Conservation (phyloP, 2,329 filamentous ascomycete species). For the Xylaria multiplex region DNA sequence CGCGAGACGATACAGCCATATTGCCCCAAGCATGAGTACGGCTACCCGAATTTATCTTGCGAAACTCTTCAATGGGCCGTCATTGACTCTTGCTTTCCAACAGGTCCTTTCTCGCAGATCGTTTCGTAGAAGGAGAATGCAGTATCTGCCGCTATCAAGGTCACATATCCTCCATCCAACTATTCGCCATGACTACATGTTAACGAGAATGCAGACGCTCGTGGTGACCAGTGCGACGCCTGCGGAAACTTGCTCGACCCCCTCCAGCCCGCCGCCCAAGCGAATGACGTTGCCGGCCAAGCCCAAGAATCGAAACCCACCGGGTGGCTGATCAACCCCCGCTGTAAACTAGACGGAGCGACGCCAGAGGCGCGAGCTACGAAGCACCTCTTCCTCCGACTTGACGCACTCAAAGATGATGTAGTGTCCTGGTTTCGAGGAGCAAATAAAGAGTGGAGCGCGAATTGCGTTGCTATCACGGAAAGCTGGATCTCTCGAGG, state of each 20-base stretch:
- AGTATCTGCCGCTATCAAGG: slow-evolving; percentile 60
- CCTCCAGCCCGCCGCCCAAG: slow-evolving; percentile 62
- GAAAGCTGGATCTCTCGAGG: slow-evolving; percentile 86
- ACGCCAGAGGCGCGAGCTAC: slow-evolving; percentile 83
- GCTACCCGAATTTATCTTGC: not conserved
- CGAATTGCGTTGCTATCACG: slow-evolving; percentile 80
- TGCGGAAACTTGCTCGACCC: slow-evolving; percentile 79
- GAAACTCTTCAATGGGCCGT: not conserved
- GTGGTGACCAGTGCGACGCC: slow-evolving; percentile 65
- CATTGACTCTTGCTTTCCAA: slow-evolving; percentile 1
- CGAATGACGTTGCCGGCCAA: slow-evolving; percentile 44
- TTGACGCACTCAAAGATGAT: slow-evolving; percentile 82
- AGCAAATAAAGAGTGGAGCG: slow-evolving; percentile 72
- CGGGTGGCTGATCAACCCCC: slow-evolving; percentile 51
- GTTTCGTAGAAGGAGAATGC: slow-evolving; percentile 60
- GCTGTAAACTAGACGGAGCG: slow-evolving; percentile 89
- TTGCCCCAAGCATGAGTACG: slow-evolving; percentile 75
- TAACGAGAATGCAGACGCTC: slow-evolving; percentile 17
- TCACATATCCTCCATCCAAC: not conserved
- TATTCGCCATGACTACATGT: not conserved
- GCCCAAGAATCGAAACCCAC: slow-evolving; percentile 48
- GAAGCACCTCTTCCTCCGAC: slow-evolving; percentile 88
- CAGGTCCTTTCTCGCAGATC: slow-evolving; percentile 79
- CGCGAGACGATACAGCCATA: slow-evolving; percentile 88
- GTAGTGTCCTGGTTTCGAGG: slow-evolving; percentile 82